Base-by-base conservation (phyloP, 495 filamentous ascomycete species). In the Penicillium lagena region DNA sequence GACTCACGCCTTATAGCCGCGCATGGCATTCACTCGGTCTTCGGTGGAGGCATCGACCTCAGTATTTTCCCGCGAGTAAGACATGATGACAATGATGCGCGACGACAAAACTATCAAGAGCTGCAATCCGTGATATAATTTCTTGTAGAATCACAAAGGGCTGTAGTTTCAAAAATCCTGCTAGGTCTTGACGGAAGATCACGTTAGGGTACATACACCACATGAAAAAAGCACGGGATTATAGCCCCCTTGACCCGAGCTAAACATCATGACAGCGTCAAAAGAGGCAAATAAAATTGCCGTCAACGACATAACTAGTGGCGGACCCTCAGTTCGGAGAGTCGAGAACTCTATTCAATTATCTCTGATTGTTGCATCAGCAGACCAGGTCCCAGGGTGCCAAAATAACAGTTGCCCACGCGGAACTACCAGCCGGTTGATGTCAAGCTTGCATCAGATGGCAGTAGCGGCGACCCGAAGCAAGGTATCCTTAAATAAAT, bases 1-100 rank as follows among this genome's bases (percentile, higher is more conserved):
- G 7, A 46, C 51, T 39, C 31, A 60, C 53, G 53, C 50, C 45
- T 55, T 52, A 50, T 62, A 62, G 7, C 56, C 50, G 12, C 53
- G 56, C 29, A 56, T 53, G 7, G 51, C 48, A 40, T 55, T 59
- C 12, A 57, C 33, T 28, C 42, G 38, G 27, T 62, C 59, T 31
- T 62, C 56, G n/a, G 35, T 37, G 13, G 55, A 54, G 31, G 38
- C 38, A 6, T 39, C 15, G 12, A 54, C 35, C 17, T 58, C 44
- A 40, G 52, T 42, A 11, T 49, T 38, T 39, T 55, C 49, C 9
- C 45, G 42, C 10, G 40, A 39, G 35, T 35, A 12, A 11, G 51
- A 50, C 58, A 61, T 60, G 12, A 15, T 34, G 35, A 8, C 9
- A 39, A 4, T 12, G 32, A 11, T 34, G 32, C 2, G 22, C 2